Percentiles rank a stretch among this genome's conserved stretches.
phyloP scores from a whole-genome alignment of 1,139 yeast genomes.

The Nakaseomyces bracarensis region DNA sequence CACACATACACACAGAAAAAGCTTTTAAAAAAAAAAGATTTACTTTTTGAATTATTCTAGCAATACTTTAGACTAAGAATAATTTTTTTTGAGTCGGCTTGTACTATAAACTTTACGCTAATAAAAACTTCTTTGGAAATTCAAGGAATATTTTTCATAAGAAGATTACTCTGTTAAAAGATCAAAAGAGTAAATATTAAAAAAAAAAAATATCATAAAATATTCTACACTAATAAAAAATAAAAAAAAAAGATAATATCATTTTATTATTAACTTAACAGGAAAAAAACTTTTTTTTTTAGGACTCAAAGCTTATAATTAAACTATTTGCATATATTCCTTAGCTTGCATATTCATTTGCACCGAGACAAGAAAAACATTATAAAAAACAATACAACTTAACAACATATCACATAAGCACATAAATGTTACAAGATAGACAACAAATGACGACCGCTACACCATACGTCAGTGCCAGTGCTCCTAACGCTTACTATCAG shows the following conservation, averaged over 20 bases:
- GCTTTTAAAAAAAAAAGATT: no score
- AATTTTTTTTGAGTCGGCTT: neutral
- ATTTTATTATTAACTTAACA: neutral
- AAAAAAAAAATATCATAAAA: no score
- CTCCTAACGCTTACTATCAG: neutral
- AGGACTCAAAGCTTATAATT: constrained; percentile 1
- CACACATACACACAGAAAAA: no score
- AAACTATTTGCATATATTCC: neutral
- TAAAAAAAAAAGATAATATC: neutral
- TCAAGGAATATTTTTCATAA: no score
- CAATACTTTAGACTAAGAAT: neutral
- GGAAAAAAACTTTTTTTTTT: neutral
- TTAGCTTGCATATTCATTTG: neutral
- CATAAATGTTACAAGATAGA: neutral
- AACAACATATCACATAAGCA: neutral
- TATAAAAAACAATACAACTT: neutral
- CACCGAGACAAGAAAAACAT: neutral
- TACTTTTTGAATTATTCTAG: no score
- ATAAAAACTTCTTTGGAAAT: no score
- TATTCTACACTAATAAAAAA: neutral
- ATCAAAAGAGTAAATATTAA: no score
- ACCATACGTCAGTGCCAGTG: neutral
- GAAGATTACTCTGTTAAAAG: no score
- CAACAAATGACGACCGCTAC: constrained; percentile 6
- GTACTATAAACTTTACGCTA: neutral